Percentiles rank a stretch among this genome's conserved stretches.
phyloP scores from a whole-genome alignment of 208 protist species.

The Trypanosoma cruzi region DNA sequence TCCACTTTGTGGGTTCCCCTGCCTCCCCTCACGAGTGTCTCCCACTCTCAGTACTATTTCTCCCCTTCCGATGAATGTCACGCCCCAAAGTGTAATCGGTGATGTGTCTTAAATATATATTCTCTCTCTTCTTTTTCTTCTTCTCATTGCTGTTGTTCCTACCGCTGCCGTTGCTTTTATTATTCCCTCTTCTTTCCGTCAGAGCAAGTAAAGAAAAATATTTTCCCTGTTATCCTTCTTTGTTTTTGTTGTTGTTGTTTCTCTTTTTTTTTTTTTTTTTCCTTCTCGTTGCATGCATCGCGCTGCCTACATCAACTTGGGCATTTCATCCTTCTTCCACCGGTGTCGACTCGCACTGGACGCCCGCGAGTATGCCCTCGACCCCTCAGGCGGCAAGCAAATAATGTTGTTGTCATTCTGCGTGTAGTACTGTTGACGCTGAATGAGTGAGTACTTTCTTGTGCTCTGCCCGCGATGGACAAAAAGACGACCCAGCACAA shows the following conservation, averaged over 20 bases:
- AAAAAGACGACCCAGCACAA: conserved; percentile 45
- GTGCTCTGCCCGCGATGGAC: conserved; percentile 52
- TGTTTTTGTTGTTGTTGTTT: background rate
- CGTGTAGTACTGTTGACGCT: conserved; percentile 88
- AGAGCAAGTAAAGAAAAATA: background rate
- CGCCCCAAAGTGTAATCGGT: background rate
- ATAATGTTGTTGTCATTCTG: conserved; percentile 85
- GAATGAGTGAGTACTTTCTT: conserved; percentile 59
- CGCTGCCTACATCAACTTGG: conserved; percentile 13
- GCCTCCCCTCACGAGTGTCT: background rate
- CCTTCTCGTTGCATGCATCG: background rate
- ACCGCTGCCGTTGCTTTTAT: background rate
- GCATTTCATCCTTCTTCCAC: background rate
- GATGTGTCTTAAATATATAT: background rate
- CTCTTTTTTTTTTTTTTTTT: conserved; percentile 2
- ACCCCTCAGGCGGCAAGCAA: conserved; percentile 18
- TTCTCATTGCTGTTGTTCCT: conserved; percentile 12
- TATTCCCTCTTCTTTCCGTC: background rate
- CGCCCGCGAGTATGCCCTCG: background rate
- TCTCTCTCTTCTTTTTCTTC: background rate
- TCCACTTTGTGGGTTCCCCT: too few relatives aligned
- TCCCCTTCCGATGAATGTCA: background rate
- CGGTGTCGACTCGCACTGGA: background rate
- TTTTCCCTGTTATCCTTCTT: background rate
- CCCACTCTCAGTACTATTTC: background rate